Percentiles rank a stretch among this genome's conserved stretches.
Conservation (phyloP, 148 eudicot species). For the Amaranthus hypochondriacus region DNA sequence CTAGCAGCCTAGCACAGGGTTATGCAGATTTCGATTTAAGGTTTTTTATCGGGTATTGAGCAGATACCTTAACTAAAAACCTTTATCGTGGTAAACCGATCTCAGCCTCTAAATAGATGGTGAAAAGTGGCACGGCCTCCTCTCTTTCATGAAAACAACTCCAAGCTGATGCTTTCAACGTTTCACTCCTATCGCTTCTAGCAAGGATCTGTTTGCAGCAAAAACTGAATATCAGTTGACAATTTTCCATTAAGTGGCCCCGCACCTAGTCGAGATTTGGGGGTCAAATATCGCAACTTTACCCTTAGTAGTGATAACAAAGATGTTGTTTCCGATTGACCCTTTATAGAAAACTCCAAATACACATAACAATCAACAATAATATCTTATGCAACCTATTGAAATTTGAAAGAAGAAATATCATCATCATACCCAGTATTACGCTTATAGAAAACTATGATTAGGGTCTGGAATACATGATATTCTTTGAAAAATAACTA, state of each 20-base stretch:
- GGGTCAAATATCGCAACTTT: too few species aligned
- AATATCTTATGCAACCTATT: too few species aligned
- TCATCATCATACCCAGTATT: too few species aligned
- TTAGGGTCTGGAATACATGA: too few species aligned
- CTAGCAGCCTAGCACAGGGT: constrained; percentile 4
- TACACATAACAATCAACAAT: too few species aligned
- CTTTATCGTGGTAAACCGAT: neutral
- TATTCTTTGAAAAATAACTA: too few species aligned
- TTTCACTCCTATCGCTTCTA: constrained; percentile 1
- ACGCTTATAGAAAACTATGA: too few species aligned
- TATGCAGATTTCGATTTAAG: constrained; percentile 3
- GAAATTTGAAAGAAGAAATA: too few species aligned
- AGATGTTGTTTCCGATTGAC: too few species aligned
- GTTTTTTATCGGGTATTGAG: constrained; percentile 13
- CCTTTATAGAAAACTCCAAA: too few species aligned
- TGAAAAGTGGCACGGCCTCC: constrained; percentile 7
- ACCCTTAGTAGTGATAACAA: too few species aligned
- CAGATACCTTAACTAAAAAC: constrained; percentile 21
- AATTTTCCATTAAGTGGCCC: neutral
- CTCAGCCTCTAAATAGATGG: constrained; percentile 16
- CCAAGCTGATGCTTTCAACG: constrained; percentile 16
- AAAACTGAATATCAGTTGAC: constrained; percentile 1
- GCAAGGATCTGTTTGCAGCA: constrained; percentile 18
- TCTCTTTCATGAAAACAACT: constrained; percentile 4
- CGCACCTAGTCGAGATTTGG: too few species aligned